phyloP scores from a whole-genome alignment of 1,284 basidiomycete species.

The Fomitopsis palustris region DNA sequence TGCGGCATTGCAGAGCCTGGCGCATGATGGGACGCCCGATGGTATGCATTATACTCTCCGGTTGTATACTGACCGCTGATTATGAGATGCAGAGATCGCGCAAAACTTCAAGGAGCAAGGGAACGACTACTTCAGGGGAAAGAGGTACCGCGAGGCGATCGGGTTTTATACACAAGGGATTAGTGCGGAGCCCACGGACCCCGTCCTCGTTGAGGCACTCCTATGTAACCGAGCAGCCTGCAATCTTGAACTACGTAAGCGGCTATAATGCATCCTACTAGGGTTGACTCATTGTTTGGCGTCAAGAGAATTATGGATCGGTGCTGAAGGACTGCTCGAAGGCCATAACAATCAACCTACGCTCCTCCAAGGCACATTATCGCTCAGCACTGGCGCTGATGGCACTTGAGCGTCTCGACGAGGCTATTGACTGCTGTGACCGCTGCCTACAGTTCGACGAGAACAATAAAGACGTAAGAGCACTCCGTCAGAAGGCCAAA shows the following conservation, averaged over 20 bases:
- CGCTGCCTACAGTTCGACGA: constrained; percentile 61
- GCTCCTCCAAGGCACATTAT: constrained; percentile 80
- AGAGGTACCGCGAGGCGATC: constrained; percentile 83
- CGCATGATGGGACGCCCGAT: constrained; percentile 89
- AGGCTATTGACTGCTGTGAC: constrained; percentile 77
- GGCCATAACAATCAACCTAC: constrained; percentile 60
- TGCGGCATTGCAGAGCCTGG: constrained; percentile 83
- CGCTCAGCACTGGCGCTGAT: constrained; percentile 77
- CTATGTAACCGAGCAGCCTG: constrained; percentile 91
- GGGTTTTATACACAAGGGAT: constrained; percentile 91
- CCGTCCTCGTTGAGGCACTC: constrained; percentile 62
- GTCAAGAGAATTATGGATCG: constrained; percentile 80
- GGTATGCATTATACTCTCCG: constrained; percentile 55
- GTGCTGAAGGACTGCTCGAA: constrained; percentile 83
- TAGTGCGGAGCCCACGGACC: constrained; percentile 75
- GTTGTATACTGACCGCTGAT: not conserved
- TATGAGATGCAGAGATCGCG: constrained; percentile 69
- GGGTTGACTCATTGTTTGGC: constrained; percentile 8
- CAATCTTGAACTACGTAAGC: constrained; percentile 82
- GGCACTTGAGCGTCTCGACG: constrained; percentile 68
- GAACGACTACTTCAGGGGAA: constrained; percentile 90
- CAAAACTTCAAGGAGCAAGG: constrained; percentile 94
- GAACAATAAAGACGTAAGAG: constrained; percentile 48
- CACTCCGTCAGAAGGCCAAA: constrained; percentile 43
- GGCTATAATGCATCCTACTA: constrained; percentile 5